phyloP scores from a whole-genome alignment of 345 rosid species.

The Pugionium cornutum region DNA sequence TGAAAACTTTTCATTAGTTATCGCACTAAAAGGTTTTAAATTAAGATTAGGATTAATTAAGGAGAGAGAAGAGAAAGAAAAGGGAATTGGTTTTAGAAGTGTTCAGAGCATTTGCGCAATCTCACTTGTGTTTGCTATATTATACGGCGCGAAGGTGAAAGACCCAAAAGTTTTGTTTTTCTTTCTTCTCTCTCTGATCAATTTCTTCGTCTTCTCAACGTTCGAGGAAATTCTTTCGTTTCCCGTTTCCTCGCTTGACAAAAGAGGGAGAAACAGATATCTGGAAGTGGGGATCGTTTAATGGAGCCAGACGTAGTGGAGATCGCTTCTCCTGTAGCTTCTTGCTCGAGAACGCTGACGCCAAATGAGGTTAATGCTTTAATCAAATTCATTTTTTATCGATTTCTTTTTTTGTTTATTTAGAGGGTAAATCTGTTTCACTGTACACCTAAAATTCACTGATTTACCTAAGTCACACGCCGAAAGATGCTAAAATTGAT shows the following conservation, averaged over 20 bases:
- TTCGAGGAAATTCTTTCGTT: conserved; percentile 17
- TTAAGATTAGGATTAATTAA: conserved; percentile 14
- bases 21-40: not conserved
- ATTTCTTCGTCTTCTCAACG: conserved; percentile 15
- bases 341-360: conserved; percentile 41
- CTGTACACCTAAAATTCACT: not conserved
- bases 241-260: conserved; percentile 31
- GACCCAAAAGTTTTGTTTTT: not conserved
- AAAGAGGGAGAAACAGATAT: too few relatives aligned
- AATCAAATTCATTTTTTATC: not conserved
- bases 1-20: not conserved
- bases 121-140: conserved; percentile 27
- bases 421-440: conserved; percentile 12
- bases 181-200: conserved; percentile 16
- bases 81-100: not conserved
- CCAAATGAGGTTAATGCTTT: conserved; percentile 50
- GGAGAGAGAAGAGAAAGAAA: not conserved
- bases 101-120: conserved; percentile 14
- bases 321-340: conserved; percentile 54
- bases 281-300: conserved; percentile 16
- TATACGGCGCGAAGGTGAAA: conserved; percentile 41
- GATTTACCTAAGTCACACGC: not conserved
- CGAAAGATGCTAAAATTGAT: not conserved
- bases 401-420: not conserved
- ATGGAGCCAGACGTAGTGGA: conserved; percentile 75